Percentiles rank a stretch among this genome's conserved stretches.
Evolutionary conservation across 345 rosid genomes (phyloP).

Genomic region (Bruguiera parviflora): DNA sequence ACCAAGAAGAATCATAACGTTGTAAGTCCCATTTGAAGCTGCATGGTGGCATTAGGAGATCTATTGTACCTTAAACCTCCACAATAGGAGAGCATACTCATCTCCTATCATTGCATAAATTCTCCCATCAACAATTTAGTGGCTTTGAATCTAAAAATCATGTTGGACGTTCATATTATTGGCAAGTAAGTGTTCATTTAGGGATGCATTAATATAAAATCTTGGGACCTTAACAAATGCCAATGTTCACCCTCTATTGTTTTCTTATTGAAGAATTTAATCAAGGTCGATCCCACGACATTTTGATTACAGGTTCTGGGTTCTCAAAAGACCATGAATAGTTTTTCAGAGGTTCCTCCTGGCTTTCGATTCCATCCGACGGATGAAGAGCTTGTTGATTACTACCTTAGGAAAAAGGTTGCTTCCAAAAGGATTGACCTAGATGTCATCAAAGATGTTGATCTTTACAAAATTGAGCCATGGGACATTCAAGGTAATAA

Average conservation of each 20-base stretch:
- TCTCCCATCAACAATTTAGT: too few relatives aligned
- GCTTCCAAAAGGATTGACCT: constrained; percentile 28
- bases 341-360: constrained; percentile 24
- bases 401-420: constrained; percentile 25
- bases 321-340: constrained; percentile 16
- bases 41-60: too few relatives aligned
- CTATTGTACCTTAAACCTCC: too few relatives aligned
- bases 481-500: constrained; percentile 31
- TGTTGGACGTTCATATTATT: too few relatives aligned
- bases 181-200: too few relatives aligned
- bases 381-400: constrained; percentile 30
- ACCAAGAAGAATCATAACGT: too few relatives aligned
- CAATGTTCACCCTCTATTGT: neutral
- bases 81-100: too few relatives aligned
- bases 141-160: too few relatives aligned
- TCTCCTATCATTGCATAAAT: too few relatives aligned
- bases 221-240: too few relatives aligned
- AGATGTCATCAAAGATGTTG: constrained; percentile 29
- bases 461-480: constrained; percentile 29
- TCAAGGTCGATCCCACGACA: neutral
- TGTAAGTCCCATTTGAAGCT: too few relatives aligned
- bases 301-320: neutral
- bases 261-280: neutral
- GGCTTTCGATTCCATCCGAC: constrained; percentile 32
- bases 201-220: too few relatives aligned